Base-by-base conservation (phyloP, 2,329 filamentous ascomycete genomes). In the Zymoseptoria passerinii region DNA sequence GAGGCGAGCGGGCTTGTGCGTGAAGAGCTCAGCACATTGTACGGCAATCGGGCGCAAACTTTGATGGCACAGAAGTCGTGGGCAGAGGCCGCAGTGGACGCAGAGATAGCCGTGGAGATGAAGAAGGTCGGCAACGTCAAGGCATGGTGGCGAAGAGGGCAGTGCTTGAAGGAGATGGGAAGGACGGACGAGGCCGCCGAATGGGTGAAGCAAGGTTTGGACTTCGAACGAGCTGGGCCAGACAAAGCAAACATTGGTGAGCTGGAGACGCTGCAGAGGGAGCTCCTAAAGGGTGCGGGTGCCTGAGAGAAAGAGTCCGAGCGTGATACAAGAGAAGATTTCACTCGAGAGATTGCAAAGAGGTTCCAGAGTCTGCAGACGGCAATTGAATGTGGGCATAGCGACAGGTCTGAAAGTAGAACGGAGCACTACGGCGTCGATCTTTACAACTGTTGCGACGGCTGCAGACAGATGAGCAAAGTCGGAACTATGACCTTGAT, bases 161-260 rank as follows among this genome's bases (percentile, higher is more conserved):
- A 85, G 77, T 95, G 90, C 71, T 75, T 97, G 70, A 76, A 87
- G 65, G 94, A 99, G 83, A 97, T 97, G 94, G 88, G 88, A 1
- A 76, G 92, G 61, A 76, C 89, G 69, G 85, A 89, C 57, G 92
- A 97, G 82, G 91, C 92, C 0, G 80, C 80, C 67, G 84, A 86
- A 63, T 95, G 91, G 84, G 81, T 96, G 48, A 81, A 81, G 64
- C 81, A 83, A 70, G 91, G 84, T 0, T 74, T 96, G 58, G 92
- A 96, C 78, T 85, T 70, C 57, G 70, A 71, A 65, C 64, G 66
- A 52, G 66, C 65, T 23, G 69, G 68, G 19, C 69, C 68, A 13
- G 69, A 71, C 44, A 71, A 68, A 67, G 58, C 57, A 20, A 55
- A 50, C 53, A 23, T 72, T 28, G 68, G 65, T 4, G 69, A 72